These are phyloP conservation scores for Ophiostoma ips DNA, from an alignment of 2,329 filamentous ascomycete species.

Conservation along the genomic window DNA sequence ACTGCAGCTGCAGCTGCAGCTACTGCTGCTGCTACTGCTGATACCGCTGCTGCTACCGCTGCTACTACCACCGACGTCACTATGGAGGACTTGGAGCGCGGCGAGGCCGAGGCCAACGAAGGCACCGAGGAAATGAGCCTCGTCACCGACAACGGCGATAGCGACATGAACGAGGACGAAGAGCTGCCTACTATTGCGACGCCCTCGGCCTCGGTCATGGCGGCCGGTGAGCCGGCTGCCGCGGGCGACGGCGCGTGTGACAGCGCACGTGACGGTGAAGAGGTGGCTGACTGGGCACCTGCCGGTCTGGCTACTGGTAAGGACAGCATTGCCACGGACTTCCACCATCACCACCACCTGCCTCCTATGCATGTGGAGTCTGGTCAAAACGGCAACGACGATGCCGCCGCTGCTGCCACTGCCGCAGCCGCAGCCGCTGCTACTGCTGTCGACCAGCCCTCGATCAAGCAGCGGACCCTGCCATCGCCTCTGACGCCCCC, in stretches of 20 bases:
- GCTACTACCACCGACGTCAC: conserved; percentile 7
- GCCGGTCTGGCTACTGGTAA: background rate
- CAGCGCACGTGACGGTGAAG: too few species aligned
- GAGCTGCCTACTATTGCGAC: conserved; percentile 11
- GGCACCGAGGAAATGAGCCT: conserved; percentile 10
- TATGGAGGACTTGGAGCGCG: conserved; percentile 6
- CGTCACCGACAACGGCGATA: conserved; percentile 14
- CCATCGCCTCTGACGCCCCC: conserved; percentile 10
- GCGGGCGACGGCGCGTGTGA: background rate
- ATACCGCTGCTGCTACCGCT: too few species aligned
- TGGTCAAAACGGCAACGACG: background rate
- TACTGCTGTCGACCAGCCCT: background rate
- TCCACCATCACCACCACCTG: background rate
- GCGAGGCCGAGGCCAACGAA: conserved; percentile 5
- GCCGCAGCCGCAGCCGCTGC: too few species aligned
- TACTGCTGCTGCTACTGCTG: too few species aligned
- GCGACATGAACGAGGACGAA: conserved; percentile 12
- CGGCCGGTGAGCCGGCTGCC: background rate
- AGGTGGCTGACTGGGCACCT: background rate
- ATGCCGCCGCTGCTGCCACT: background rate
- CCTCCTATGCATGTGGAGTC: background rate
- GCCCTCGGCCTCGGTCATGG: conserved; percentile 4
- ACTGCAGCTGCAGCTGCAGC: too few species aligned
- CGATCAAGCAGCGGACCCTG: background rate
- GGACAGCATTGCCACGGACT: background rate